These are phyloP conservation scores for Mycena polygramma DNA, from an alignment of 768 basidiomycete genomes.

Conservation along the genomic window DNA sequence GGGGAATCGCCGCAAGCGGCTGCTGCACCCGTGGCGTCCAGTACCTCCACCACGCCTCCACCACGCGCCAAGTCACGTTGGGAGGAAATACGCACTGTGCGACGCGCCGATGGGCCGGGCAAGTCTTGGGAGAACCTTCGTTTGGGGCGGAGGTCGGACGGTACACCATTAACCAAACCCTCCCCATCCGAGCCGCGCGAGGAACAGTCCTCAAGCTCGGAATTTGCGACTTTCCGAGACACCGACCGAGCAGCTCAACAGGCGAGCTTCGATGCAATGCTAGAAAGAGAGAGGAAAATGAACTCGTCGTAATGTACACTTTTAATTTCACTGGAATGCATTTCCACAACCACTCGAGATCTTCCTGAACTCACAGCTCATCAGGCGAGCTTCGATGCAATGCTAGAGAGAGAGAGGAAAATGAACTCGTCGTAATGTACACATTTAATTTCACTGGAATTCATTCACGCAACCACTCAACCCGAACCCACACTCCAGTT, in stretches of 20 bases:
- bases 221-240: constrained; percentile 22
- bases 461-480: background rate
- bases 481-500: background rate
- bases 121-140: constrained; percentile 38
- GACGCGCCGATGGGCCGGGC: constrained; percentile 16
- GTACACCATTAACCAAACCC: constrained; percentile 15
- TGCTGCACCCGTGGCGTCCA: background rate
- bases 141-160: constrained; percentile 29
- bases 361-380: background rate
- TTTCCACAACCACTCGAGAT: background rate
- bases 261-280: constrained; percentile 35
- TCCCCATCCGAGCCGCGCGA: background rate
- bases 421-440: constrained; percentile 19
- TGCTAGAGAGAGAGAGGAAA: constrained; percentile 33
- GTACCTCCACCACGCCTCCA: background rate
- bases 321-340: background rate
- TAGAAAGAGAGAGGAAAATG: constrained; percentile 34
- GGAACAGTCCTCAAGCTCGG: constrained; percentile 3
- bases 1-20: background rate
- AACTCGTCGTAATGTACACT: constrained; percentile 3
- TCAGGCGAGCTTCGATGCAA: constrained; percentile 35
- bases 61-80: constrained; percentile 29
- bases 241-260: constrained; percentile 30
- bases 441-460: background rate
- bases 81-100: constrained; percentile 36